Evolutionary conservation across 345 rosid species (phyloP).

Genomic region (Rhodomyrtus tomentosa): DNA sequence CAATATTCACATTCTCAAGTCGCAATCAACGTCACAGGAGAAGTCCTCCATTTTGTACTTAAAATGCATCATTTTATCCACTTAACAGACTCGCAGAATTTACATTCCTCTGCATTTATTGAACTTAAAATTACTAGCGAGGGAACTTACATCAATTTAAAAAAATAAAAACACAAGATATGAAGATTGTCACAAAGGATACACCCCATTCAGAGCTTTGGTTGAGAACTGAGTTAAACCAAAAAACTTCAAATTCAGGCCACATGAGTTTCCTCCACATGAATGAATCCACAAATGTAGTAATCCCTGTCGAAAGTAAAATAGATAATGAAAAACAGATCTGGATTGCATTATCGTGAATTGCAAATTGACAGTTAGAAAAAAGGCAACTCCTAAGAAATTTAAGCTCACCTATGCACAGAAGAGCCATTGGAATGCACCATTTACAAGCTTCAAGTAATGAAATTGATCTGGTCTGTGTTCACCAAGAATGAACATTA

Average conservation of each 20-base stretch:
- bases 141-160: not conserved
- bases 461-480: conserved; percentile 70
- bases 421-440: conserved; percentile 41
- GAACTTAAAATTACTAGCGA: not conserved
- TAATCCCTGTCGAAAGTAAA: conserved; percentile 54
- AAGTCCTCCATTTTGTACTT: not conserved
- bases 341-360: not conserved
- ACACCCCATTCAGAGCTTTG: conserved; percentile 99
- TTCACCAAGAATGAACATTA: conserved; percentile 4
- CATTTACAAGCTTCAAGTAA: conserved; percentile 47
- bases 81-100: not conserved
- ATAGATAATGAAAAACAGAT: not conserved
- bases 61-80: not conserved
- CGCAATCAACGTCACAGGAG: not conserved
- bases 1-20: not conserved
- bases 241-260: conserved; percentile 96
- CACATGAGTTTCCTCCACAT: conserved; percentile 81
- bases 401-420: conserved; percentile 52
- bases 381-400: not conserved
- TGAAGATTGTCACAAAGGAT: conserved; percentile 37
- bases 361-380: not conserved
- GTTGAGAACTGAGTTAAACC: conserved; percentile 94
- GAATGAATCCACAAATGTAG: conserved; percentile 67
- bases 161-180: not conserved
- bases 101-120: not conserved